Base-by-base conservation (phyloP, 2,329 filamentous ascomycete genomes). In the Diaporthe citrichinensis region DNA sequence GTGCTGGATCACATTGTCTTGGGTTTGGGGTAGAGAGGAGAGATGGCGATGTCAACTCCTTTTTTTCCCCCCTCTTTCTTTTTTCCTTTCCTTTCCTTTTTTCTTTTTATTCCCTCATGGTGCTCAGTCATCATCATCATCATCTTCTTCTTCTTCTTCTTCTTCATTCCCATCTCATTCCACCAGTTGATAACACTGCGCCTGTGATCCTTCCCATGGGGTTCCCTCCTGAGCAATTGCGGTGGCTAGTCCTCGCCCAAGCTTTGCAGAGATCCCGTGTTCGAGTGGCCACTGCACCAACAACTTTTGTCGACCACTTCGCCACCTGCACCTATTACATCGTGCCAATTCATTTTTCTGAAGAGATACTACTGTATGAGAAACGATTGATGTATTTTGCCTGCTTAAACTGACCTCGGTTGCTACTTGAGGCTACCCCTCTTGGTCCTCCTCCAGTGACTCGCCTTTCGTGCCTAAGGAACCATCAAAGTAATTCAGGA, bases 1-100 rank as follows among this genome's bases (percentile, higher is more conserved):
- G 91, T 86, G 87, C 85, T 91, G 91, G 91, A 93, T 89, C 84
- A 92, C 91, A 88, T 88, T 86, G 88, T 85, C 87, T 83, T 87
- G 89, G 89, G 90, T 84, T 85, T 92, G 90, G 88, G 87, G 85
- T 87, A 85, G 85, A 81, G 82, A 83, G 82, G 84, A 84, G 87
- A 87, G 89, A 90, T 90, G 87, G 90, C 87, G 85, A 86, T 82
- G 86, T 84, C 88, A 79, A 90, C 88, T 86, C 83, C 83, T 67
- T 71, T 79, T 78, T 82, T 80, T 80, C 82, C 84, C 84, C 84
- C 82, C 79, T 81, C 77, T 2, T 80, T 85, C 81, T 82, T 80
- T 81, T 80, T 74, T 73, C 59, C 6, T 36, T 12, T 25, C 49
- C 34, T 12, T 68, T 51, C 28, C 20, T 31, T n/a, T 34, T 62